A percentile compares a stretch with the other conserved stretches of the same genome.
Evolutionary conservation across 164 flowering plant species (phyloP).

Genomic region (Aristolochia contorta): DNA sequence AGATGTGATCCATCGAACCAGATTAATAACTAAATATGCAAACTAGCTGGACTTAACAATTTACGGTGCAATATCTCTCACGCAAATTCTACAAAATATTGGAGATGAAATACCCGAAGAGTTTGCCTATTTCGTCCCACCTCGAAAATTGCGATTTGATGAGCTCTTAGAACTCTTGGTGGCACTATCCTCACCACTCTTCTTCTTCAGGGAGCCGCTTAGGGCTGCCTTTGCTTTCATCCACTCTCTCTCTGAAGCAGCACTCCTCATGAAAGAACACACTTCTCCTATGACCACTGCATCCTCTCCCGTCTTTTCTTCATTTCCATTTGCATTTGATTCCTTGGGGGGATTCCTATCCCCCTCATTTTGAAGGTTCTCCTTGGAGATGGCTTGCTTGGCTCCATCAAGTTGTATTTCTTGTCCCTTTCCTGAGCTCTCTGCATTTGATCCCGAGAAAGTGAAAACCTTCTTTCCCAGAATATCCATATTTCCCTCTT

Average conservation of each 20-base stretch:
- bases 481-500: conserved; percentile 7
- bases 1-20: too few species aligned
- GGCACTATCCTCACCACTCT: conserved; percentile 3
- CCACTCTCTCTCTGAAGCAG: conserved; percentile 66
- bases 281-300: conserved; percentile 23
- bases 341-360: not conserved
- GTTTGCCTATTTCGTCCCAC: not conserved
- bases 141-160: not conserved
- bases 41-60: too few species aligned
- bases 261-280: conserved; percentile 62
- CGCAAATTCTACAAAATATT: too few species aligned
- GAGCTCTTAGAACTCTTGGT: not conserved
- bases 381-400: not conserved
- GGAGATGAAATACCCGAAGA: not conserved
- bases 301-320: conserved; percentile 2
- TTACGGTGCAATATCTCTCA: too few species aligned
- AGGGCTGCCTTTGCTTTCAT: conserved; percentile 44
- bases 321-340: conserved; percentile 7
- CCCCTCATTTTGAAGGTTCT: conserved; percentile 6
- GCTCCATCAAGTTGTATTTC: conserved; percentile 3
- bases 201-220: conserved; percentile 38
- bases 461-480: not conserved
- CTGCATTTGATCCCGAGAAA: not conserved
- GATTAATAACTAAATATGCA: too few species aligned
- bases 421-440: conserved; percentile 3